Evolutionary conservation across 495 filamentous ascomycete species (phyloP), one percentile per base, ranked within the genome.

Genomic region (Cercophora samala): DNA sequence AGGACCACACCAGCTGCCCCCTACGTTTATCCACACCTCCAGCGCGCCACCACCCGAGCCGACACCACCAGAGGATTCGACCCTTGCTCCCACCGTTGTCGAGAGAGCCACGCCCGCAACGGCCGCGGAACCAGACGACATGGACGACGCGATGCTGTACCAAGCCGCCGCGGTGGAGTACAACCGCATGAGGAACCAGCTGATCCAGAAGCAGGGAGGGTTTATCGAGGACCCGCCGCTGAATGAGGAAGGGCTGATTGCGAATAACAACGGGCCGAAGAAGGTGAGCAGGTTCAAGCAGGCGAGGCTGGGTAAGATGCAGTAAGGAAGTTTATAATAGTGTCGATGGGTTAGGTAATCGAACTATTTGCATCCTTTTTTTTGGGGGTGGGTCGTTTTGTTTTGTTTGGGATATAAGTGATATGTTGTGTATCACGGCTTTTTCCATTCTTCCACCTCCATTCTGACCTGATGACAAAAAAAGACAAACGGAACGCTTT

Each of bases 211-310:
- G 67, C 87, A 96, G 64, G 91, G 91, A 46, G 93, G 92, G 1
- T 93, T 94, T 72, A 71, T 85, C 72, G 84, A 91, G 63, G 79
- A 88, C 5, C 59, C 72, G 23, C 87, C 88, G 2, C 77, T 92
- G 9, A 89, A 92, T 66, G 88, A 89, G 66, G 87, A 89, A 64
- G 85, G 90, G 13, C 11, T 46, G 13, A 46, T 46, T 17, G 37
- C 37, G 37, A 13, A 11, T 46, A 17, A 18, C 13, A 85, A 86
- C 32, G 84, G 86, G 55, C 76, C 80, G 26, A 89, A 85, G 74
- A 90, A 89, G 69, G 79, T 97, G 66, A 97, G 94, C 82, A 85
- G 90, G 67, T 99, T 97, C 78, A 95, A 88, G 77, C 92, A 93
- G 64, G 92, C 95, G 5, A 86, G 92, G 61, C 75, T 97, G 74